A percentile compares a stretch with the other conserved stretches of the same genome.
Evolutionary conservation across 1,139 yeast species (phyloP).

Genomic region (Saccharomyces pastorianus): DNA sequence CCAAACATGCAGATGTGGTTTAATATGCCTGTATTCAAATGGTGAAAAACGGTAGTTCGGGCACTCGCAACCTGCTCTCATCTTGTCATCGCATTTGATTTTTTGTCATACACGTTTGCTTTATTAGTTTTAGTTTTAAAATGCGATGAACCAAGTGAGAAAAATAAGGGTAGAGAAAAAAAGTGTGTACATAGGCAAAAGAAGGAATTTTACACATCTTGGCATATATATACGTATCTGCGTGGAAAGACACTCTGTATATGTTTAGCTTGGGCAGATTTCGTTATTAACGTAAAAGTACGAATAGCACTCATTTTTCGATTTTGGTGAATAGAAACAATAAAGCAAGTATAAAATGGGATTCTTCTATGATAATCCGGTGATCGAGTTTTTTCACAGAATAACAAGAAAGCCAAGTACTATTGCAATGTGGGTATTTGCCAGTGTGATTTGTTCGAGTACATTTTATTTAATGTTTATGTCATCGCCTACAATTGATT

Average conservation of each 20-base stretch:
- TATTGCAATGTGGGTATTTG: conserved; percentile 29
- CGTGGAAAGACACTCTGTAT: too few relatives aligned
- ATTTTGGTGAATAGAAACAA: too few relatives aligned
- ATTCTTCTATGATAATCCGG: conserved; percentile 24
- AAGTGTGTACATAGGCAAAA: background rate
- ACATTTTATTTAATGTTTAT: conserved; percentile 18
- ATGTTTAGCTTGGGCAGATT: background rate
- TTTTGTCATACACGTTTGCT: background rate
- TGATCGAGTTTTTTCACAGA: conserved; percentile 24
- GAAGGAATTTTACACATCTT: background rate
- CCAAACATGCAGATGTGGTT: background rate
- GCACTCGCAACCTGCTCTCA: too few relatives aligned
- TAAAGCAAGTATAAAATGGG: conserved; percentile 14
- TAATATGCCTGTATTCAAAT: background rate
- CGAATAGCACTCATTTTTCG: background rate
- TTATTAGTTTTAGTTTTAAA: background rate
- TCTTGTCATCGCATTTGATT: too few relatives aligned
- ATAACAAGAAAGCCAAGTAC: conserved; percentile 22
- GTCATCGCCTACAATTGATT: conserved; percentile 5
- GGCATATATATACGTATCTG: background rate
- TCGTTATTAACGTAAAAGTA: background rate
- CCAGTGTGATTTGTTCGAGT: conserved; percentile 25
- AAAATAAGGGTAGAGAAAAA: background rate
- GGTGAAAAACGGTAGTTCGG: too few relatives aligned
- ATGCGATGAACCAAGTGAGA: background rate